These are phyloP conservation scores for Phtheirospermum japonicum DNA, from an alignment of 257 asterid genomes.

Conservation along the genomic window DNA sequence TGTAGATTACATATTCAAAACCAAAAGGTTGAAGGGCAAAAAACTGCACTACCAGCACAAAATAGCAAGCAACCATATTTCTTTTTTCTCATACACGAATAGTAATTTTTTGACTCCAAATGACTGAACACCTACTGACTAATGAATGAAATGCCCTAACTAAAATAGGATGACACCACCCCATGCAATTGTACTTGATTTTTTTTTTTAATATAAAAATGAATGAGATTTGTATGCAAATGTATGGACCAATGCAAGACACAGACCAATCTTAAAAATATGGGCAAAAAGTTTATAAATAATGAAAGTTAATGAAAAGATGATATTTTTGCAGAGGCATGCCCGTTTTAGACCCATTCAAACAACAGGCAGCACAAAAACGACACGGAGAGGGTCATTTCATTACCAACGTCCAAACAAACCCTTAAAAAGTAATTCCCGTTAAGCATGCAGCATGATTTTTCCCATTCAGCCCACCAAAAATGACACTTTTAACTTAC, in stretches of 20 bases:
- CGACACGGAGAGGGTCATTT: too few species aligned
- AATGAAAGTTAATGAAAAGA: conserved; percentile 21
- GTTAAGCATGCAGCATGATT: conserved; percentile 24
- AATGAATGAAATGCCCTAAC: conserved; percentile 34
- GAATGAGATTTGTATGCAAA: conserved; percentile 18
- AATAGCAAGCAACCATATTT: conserved; percentile 9
- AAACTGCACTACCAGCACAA: conserved; percentile 26
- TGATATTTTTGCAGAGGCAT: conserved; percentile 31
- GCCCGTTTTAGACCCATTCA: conserved; percentile 1
- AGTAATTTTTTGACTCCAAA: conserved; percentile 21
- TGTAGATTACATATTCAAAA: conserved; percentile 35
- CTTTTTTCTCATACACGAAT: conserved; percentile 28
- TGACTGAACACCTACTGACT: conserved; percentile 24
- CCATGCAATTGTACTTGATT: conserved; percentile 29
- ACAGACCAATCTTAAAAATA: conserved; percentile 36
- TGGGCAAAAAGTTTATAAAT: conserved; percentile 27
- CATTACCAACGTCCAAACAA: too few species aligned
- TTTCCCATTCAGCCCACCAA: conserved; percentile 30
- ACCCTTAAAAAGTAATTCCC: conserved; percentile 26
- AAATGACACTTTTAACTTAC: conserved; percentile 18
- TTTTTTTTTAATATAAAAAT: conserved; percentile 17
- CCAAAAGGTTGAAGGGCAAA: conserved; percentile 27
- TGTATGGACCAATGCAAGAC: conserved; percentile 46
- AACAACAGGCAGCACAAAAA: conserved; percentile 16
- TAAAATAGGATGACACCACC: too few species aligned